These are phyloP conservation scores for Amanita pseudoporphyria DNA, from an alignment of 768 basidiomycete species.

Conservation along the genomic window DNA sequence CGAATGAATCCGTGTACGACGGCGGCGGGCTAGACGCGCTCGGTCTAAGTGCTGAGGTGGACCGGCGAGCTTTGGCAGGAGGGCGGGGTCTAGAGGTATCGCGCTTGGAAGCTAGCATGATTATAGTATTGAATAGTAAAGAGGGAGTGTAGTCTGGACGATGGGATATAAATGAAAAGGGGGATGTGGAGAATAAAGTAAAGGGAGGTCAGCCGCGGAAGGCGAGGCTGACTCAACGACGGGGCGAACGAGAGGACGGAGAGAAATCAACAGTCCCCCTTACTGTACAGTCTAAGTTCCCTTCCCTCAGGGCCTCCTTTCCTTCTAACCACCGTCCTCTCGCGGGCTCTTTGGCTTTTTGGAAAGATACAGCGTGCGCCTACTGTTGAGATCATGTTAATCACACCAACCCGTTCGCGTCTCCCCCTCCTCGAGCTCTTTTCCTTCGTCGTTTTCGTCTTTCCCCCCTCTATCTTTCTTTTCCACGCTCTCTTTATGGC, in stretches of 20 bases:
- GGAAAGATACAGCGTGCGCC: no score
- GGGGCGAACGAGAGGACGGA: neutral
- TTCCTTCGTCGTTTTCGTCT: no score
- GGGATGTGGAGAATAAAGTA: neutral
- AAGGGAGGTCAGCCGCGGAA: constrained; percentile 1
- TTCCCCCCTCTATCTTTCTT: no score
- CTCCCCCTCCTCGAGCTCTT: no score
- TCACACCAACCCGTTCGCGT: no score
- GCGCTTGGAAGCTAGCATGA: constrained; percentile 24
- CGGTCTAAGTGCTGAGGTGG: constrained; percentile 18
- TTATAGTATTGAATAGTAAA: constrained; percentile 2
- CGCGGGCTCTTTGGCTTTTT: no score
- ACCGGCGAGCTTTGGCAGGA: constrained; percentile 56
- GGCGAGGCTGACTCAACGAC: neutral
- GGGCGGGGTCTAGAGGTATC: constrained; percentile 61
- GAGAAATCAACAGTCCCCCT: neutral
- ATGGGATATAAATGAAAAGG: constrained; percentile 5
- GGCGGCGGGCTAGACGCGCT: constrained; percentile 25
- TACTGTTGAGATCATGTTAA: no score
- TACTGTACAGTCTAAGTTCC: neutral
- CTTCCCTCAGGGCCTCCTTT: no score
- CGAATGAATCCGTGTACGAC: constrained; percentile 6
- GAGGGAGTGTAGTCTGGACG: constrained; percentile 5
- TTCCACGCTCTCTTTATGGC: no score
- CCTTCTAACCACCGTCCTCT: no score